Base-by-base conservation (phyloP, 2,329 filamentous ascomycete genomes). In the Cladosporium sp. region DNA sequence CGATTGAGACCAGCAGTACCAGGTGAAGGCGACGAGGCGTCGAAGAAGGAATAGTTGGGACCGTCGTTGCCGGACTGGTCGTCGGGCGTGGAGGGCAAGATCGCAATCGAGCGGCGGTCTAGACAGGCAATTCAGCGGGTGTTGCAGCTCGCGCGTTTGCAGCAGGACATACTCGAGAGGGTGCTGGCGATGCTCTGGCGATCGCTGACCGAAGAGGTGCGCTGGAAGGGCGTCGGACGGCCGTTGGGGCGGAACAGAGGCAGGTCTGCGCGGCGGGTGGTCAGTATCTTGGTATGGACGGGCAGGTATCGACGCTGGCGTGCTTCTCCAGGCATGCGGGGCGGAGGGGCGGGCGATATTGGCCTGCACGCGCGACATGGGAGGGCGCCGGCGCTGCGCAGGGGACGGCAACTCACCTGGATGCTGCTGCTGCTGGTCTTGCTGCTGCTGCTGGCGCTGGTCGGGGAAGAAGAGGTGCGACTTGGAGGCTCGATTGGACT, bases 91-190 rank as follows among this genome's bases (percentile, higher is more conserved):
- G 58, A 56, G 43, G 61, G 55, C 47, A 64, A 47, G 58, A 61
- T 55, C 30, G 64, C 63, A 42, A 68, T 62, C 9, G 65, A 67
- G 25, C 65, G 64, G 22, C 63, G 64, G 57, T 68, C 66, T 68
- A 17, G 20, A 39, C 12, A 34, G 28, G 30, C 15, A 14, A 20
- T 52, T 59, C 37, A 59, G 56, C 49, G 34, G 34, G 39, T 38
- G 56, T 30, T 34, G 15, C 28, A 15, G 17, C 17, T 30, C 17
- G 25, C 20, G 42, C 34, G 43, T 17, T 14, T 12, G 15, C 15
- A 30, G 34, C 37, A 43, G 28, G 39, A 59, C 56, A 36, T 59
- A 59, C 56, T 51, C 14, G 51, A 50, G 56, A 59, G 56, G 5
- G 15, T 39, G 47, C 56, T 50, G 43, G 43, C 43, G 15, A 34